These are phyloP conservation scores for Colletotrichum sp. DNA, from an alignment of 2,329 filamentous ascomycete genomes.

Conservation along the genomic window DNA sequence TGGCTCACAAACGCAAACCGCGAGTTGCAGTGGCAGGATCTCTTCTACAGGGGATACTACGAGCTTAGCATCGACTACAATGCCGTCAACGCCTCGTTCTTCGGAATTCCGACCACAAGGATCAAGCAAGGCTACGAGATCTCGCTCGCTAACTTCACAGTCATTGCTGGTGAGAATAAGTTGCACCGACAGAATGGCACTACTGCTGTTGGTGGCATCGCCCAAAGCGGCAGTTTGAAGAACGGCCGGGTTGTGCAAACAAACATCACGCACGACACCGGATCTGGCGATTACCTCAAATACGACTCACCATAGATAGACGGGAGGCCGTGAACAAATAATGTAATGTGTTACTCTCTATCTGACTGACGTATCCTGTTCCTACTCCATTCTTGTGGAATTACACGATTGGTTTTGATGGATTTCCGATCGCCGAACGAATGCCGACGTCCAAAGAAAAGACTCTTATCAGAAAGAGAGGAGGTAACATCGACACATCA, in stretches of 20 bases:
- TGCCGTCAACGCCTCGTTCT: conserved; percentile 67
- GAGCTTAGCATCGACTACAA: conserved; percentile 64
- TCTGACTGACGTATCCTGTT: fast-evolving
- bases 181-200: conserved; percentile 41
- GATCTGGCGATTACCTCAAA: background rate
- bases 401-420: background rate
- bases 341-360: background rate
- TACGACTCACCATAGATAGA: background rate
- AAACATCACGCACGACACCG: conserved; percentile 54
- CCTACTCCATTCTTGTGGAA: background rate
- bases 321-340: background rate
- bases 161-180: conserved; percentile 64
- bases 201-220: conserved; percentile 42
- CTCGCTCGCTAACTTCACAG: conserved; percentile 72
- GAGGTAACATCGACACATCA: background rate
- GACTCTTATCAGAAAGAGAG: background rate
- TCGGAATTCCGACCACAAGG: conserved; percentile 57
- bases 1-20: conserved; percentile 47
- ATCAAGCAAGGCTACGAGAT: conserved; percentile 68
- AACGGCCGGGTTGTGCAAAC: conserved; percentile 44
- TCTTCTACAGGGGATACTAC: conserved; percentile 78
- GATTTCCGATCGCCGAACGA: background rate
- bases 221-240: conserved; percentile 61
- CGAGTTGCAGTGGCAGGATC: conserved; percentile 75
- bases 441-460: background rate